These are phyloP conservation scores for Colletotrichum scovillei DNA, from an alignment of 2,329 filamentous ascomycete genomes.

Conservation along the genomic window DNA sequence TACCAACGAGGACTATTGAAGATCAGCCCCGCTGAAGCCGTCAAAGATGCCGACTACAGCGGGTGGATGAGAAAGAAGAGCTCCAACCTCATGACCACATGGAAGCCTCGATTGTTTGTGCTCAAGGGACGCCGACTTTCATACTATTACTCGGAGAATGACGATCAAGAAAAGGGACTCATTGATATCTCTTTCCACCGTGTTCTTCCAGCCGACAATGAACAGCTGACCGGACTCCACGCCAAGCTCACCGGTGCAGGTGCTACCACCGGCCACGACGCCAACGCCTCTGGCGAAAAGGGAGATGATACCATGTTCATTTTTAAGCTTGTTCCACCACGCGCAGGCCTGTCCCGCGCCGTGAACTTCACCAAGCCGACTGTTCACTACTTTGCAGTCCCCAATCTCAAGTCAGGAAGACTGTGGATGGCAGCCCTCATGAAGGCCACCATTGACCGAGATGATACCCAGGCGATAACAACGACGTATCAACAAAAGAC, in stretches of 20 bases:
- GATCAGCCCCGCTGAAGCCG: slow-evolving; percentile 84
- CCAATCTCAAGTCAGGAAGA: slow-evolving; percentile 87
- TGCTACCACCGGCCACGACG: slow-evolving; percentile 67
- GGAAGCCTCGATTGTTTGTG: slow-evolving; percentile 97
- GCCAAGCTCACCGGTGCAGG: slow-evolving; percentile 92
- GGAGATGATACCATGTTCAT: slow-evolving; percentile 87
- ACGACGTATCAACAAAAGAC: slow-evolving; percentile 98
- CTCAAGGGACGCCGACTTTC: slow-evolving; percentile 90
- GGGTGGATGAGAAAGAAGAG: slow-evolving; percentile 99
- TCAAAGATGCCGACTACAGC: slow-evolving; percentile 88
- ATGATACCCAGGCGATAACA: slow-evolving; percentile 81
- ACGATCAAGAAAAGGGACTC: slow-evolving; percentile 91
- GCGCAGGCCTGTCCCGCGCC: slow-evolving; percentile 85
- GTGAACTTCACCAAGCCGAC: slow-evolving; percentile 98
- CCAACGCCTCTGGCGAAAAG: slow-evolving; percentile 56
- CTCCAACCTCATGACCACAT: slow-evolving; percentile 94
- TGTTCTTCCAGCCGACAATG: slow-evolving; percentile 93
- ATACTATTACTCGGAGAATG: slow-evolving; percentile 95
- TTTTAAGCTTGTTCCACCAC: slow-evolving; percentile 95
- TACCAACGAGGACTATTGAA: slow-evolving; percentile 89
- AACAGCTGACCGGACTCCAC: slow-evolving; percentile 89
- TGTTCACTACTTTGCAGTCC: slow-evolving; percentile 97
- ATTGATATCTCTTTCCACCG: slow-evolving; percentile 98
- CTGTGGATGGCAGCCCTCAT: slow-evolving; percentile 99
- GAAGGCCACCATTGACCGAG: slow-evolving; percentile 98